Base-by-base conservation (phyloP, 441 rosid species). In the Adansonia rubrostipa region DNA sequence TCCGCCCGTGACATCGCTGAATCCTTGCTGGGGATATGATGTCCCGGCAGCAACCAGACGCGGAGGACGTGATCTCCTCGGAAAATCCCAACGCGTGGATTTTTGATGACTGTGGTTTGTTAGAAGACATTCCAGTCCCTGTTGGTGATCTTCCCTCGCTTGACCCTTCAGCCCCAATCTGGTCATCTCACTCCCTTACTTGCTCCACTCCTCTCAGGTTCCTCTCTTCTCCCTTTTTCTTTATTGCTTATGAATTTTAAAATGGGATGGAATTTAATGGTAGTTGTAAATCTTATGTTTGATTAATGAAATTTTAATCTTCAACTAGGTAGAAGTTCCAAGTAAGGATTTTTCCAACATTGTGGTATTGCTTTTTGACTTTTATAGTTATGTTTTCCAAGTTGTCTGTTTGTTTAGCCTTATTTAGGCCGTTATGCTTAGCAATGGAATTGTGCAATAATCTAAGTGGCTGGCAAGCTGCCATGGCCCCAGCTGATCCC, bases 91-190 rank as follows among this genome's bases (percentile, higher is more conserved):
- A 36, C 42, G 22, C 76, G 33, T 88, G 92, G 93, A 71, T 79
- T n/a, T 87, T 86, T 13, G 70, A 77, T 54, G 92, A 88, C 47
- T 82, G 81, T 64, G 81, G 78, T 4, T 75, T 88, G 81, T 80
- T 87, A 8, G 88, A 80, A 24, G 91, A 85, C 78, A 76, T 88
- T 75, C 54, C 85, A 13, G 87, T 84, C 63, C 86, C 90, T 69
- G 84, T 79, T 54, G 87, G 87, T 7, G 86, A 84, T 40, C 85
- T 84, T 6, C 87, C 84, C 33, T 72, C 86, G 6, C 80, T 86
- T 72, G 86, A 84, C 24, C 71, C 76, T 71, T 71, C 84, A 2
- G 78, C 63, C 9, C 65, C 80, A 20, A 79, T 87, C 9, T 86
- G 91, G 88, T 78, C 87, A 47, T 82, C 85, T 80, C 81, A 74